A percentile compares a stretch with the other conserved stretches of the same genome.
Conservation (phyloP, 805 yeast genomes). For the Yamadazyma sp. region DNA sequence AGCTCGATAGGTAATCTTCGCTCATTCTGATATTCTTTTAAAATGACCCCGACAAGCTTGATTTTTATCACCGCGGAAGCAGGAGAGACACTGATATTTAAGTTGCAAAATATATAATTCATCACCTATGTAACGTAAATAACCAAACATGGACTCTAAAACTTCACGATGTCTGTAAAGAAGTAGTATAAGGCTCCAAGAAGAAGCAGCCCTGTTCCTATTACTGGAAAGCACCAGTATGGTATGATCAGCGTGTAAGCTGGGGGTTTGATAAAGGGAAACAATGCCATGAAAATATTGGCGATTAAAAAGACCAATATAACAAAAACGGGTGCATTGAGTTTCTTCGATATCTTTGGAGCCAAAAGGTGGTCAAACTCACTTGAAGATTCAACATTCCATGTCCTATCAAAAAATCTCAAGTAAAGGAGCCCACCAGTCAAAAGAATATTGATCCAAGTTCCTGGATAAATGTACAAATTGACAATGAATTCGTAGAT, state of each 20-base stretch:
- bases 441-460: constrained; percentile 55
- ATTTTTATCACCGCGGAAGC: constrained; percentile 2
- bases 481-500: constrained; percentile 65
- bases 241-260: constrained; percentile 38
- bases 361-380: constrained; percentile 16
- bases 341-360: constrained; percentile 5
- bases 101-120: background rate
- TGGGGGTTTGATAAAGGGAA: constrained; percentile 55
- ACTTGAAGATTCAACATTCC: constrained; percentile 42
- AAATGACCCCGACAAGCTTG: constrained; percentile 2
- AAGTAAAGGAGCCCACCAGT: constrained; percentile 54
- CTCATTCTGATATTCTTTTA: constrained; percentile 2
- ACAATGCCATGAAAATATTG: constrained; percentile 50
- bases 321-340: constrained; percentile 29
- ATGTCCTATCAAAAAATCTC: constrained; percentile 35
- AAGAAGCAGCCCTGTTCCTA: constrained; percentile 47
- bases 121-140: background rate
- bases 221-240: constrained; percentile 57
- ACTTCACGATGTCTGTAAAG: constrained; percentile 6
- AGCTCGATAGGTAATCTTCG: constrained; percentile 7
- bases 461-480: constrained; percentile 61
- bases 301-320: constrained; percentile 41
- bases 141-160: background rate
- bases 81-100: constrained; percentile 1
- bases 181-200: constrained; percentile 38